phyloP scores from a whole-genome alignment of 2,329 filamentous ascomycete genomes.

The Fusarium agapanthi region DNA sequence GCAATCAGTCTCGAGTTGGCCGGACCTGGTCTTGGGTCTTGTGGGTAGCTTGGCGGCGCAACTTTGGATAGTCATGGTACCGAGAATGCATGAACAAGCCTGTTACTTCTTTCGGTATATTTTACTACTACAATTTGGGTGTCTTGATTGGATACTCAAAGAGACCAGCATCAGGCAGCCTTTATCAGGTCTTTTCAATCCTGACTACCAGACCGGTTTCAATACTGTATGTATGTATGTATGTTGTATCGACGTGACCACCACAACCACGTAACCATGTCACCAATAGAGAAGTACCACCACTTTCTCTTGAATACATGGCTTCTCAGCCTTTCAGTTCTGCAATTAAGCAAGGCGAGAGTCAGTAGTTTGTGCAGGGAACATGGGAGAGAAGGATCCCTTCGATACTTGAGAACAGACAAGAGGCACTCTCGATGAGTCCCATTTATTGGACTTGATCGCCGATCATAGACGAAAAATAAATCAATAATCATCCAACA shows the following conservation, averaged over 20 bases:
- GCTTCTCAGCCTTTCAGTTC: not conserved
- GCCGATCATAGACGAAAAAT: not conserved
- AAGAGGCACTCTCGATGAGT: not conserved
- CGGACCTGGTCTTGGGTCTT: constrained; percentile 22
- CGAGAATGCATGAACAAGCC: constrained; percentile 10
- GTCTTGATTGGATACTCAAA: constrained; percentile 30
- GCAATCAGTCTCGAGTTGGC: constrained; percentile 20
- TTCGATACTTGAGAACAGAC: not conserved
- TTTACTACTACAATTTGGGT: constrained; percentile 33
- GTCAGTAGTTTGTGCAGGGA: not conserved
- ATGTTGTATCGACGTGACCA: constrained; percentile 1
- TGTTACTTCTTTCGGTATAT: not conserved
- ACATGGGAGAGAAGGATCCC: not conserved
- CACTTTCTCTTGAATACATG: constrained; percentile 1
- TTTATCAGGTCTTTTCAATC: constrained; percentile 19
- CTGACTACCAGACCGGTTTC: constrained; percentile 8
- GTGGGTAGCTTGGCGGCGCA: constrained; percentile 20
- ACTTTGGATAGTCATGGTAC: constrained; percentile 30
- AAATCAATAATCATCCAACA: not conserved
- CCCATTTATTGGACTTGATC: not conserved
- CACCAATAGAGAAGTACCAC: not conserved
- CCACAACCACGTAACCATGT: not conserved
- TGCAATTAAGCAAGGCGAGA: not conserved
- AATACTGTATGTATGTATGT: not conserved
- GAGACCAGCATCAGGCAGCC: constrained; percentile 11